phyloP scores from a whole-genome alignment of 2,329 filamentous ascomycete genomes.

The Penicillium concentricum region DNA sequence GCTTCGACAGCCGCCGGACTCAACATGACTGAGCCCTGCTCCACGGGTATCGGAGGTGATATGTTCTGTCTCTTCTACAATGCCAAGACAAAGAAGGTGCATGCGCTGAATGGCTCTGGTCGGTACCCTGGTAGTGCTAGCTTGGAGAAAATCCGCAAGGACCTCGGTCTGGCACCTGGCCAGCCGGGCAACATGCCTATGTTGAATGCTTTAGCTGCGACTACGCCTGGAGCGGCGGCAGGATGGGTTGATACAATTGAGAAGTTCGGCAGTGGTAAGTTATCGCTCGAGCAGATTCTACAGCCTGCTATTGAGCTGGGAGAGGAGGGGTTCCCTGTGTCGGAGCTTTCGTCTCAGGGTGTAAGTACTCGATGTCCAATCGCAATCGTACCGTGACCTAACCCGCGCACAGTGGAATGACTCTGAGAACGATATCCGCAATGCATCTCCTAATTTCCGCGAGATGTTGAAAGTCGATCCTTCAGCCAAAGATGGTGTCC shows the following conservation, averaged over 20 bases:
- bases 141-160: slow-evolving; percentile 67
- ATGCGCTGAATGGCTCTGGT: slow-evolving; percentile 90
- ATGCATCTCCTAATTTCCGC: slow-evolving; percentile 77
- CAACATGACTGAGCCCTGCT: slow-evolving; percentile 89
- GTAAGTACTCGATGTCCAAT: slow-evolving; percentile 51
- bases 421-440: slow-evolving; percentile 62
- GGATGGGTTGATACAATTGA: slow-evolving; percentile 91
- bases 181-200: slow-evolving; percentile 65
- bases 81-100: slow-evolving; percentile 75
- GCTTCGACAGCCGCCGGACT: slow-evolving; percentile 69
- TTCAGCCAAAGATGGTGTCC: slow-evolving; percentile 64
- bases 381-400: neutral
- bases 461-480: slow-evolving; percentile 85
- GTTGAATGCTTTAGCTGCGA: slow-evolving; percentile 75
- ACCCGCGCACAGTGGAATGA: slow-evolving; percentile 63
- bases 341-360: slow-evolving; percentile 68
- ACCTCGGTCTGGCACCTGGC: slow-evolving; percentile 64
- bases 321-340: slow-evolving; percentile 87
- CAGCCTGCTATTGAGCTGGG: slow-evolving; percentile 79
- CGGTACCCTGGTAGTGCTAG: slow-evolving; percentile 69
- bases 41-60: slow-evolving; percentile 93
- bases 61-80: slow-evolving; percentile 96
- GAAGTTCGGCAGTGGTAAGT: slow-evolving; percentile 82
- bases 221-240: slow-evolving; percentile 84
- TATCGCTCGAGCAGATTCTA: slow-evolving; percentile 74